Evolutionary conservation across 768 basidiomycete species (phyloP), one percentile per base, ranked within the genome.

Genomic region (Tephrocybe sp.): DNA sequence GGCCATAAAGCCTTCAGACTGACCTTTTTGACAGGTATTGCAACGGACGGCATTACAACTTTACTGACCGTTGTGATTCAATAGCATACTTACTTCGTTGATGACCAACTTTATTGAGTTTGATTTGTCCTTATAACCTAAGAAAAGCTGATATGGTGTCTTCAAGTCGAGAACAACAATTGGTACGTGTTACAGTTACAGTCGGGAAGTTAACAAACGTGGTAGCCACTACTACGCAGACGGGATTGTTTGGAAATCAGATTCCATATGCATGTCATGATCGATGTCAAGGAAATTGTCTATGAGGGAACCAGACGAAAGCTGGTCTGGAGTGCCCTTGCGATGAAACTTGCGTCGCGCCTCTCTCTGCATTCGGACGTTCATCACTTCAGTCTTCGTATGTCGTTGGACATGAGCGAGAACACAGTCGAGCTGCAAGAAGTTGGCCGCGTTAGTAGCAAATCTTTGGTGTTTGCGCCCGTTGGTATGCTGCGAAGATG

Each of bases 391-490:
- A 43, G 61, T 46, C 11, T 64, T 50, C 23, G 74, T 76, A 38
- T 65, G 66, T 38, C 80, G 73, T 56, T 69, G 71, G 28, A 94
- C 81, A 7, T 84, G 80, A 21, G 69, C 67, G 18, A 98, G 78
- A 23, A 95, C 78, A 32, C 68, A 72, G 68, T 98, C 96, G 24
- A 98, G 78, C 48, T 84, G 80, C 24, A 73, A 60, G 64, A 93
- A 98, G 67, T 98, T 93, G 18, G 76, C 73, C 50, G 84, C 77
- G 59, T 93, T 83, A 14, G 68, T 68, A 0, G 96, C 93, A 66
- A 91, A 98, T 54, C 85, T 88, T 47, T 83, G 80, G 66, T 98
- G 96, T 61, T 77, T 89, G 42, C 79, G 80, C 14, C 84, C 75
- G 42, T 68, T 67, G 48, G 88, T 75, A 63, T 97, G 94, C 93